Base-by-base conservation (phyloP, 176 grass and related monocot genomes). In the Phragmites australis region DNA sequence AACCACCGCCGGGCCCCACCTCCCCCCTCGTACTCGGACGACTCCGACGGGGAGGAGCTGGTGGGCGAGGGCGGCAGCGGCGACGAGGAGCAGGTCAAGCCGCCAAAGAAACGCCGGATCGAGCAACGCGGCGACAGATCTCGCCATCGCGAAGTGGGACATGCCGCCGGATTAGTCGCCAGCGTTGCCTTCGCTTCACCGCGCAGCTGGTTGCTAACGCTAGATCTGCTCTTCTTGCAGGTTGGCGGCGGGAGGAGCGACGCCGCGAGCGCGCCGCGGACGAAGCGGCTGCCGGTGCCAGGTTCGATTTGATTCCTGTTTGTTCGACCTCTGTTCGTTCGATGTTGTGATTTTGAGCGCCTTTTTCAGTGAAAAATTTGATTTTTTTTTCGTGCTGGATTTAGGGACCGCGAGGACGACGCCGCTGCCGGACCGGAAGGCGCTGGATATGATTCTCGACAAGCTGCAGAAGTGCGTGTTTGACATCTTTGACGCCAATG, bases 51-150 rank as follows among this genome's bases (percentile, higher is more conserved):
- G 56, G 75, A 76, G 7, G 79, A 78, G 8, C 72, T 77, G 15
- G 54, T 69, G 14, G 75, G 37, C 21, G 82, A 61, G 54, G 84
- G 79, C 60, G 85, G 59, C 14, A 87, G 82, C 56, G 80, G 80
- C 25, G 89, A 79, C 71, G 90, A 93, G 72, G 96, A 95, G 37
- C 78, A 86, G 60, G 78, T 90, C 72, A 95, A 93, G 82, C 97
- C 97, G 60, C 88, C 83, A 65, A 99, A 95, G 84, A 99, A 99
- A 88, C 89, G 90, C 78, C 88, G 86, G 82, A 95, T 95, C 83
- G 92, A 93, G 48, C 65, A 77, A 43, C 87, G 54, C 63, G 68
- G 62, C 57, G 67, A 85, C 90, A 91, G 90, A 92, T 97, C 89
- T 87, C 84, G 78, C 65, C 79, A 70, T 68, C 67, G 43, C 31